Conservation (phyloP, 2,329 filamentous ascomycete species). For the Raffaelea albimanens region DNA sequence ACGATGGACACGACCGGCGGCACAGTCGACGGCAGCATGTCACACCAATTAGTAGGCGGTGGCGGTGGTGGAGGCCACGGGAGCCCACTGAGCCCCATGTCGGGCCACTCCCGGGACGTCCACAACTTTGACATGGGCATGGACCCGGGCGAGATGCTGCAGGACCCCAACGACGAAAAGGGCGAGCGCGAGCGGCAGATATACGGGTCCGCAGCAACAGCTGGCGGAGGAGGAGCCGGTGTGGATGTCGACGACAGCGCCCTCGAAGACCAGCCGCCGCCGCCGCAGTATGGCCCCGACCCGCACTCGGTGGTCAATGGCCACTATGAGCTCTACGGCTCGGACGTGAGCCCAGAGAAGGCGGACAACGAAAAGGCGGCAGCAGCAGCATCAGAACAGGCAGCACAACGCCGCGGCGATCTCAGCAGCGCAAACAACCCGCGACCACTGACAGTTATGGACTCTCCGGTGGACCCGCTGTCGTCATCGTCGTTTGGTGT, state of each 20-base stretch:
- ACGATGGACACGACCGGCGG: not conserved
- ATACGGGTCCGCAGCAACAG: not conserved
- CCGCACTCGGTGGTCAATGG: not conserved
- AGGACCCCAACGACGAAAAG: constrained; percentile 1
- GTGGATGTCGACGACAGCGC: not conserved
- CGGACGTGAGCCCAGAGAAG: constrained; percentile 13
- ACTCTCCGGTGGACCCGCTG: no score
- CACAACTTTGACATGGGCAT: not conserved
- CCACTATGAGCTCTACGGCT: constrained; percentile 34
- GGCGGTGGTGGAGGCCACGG: not conserved
- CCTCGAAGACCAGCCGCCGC: not conserved
- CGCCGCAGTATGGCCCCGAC: not conserved
- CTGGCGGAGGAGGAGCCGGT: not conserved
- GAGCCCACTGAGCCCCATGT: no score
- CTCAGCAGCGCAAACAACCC: no score
- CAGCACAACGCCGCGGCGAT: no score
- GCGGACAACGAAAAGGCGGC: no score
- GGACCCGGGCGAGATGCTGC: not conserved
- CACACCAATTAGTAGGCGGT: not conserved
- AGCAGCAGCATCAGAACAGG: no score
- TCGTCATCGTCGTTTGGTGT: no score
- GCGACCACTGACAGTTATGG: no score
- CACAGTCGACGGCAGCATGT: not conserved
- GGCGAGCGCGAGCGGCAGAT: constrained; percentile 2
- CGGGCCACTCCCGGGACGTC: not conserved